Percentiles rank a stretch among this genome's conserved stretches.
phyloP scores from a whole-genome alignment of 1,284 basidiomycete genomes.

The Malassezia globosa region DNA sequence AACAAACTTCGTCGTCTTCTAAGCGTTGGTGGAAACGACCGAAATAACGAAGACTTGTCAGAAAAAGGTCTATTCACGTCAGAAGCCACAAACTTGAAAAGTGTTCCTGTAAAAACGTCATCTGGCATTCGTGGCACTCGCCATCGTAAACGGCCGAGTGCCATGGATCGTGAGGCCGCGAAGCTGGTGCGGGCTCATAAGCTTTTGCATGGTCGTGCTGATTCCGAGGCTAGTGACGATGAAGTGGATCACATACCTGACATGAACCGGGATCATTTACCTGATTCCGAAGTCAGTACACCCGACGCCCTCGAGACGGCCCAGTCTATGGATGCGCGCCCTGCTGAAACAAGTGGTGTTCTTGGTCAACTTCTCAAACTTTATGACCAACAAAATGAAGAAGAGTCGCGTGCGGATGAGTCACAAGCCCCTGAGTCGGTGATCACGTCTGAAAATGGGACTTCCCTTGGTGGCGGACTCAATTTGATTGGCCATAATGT shows the following conservation, averaged over 20 bases:
- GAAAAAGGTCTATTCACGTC: constrained; percentile 17
- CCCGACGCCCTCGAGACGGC: constrained; percentile 37
- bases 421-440: not conserved
- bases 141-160: constrained; percentile 30
- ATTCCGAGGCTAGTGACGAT: constrained; percentile 15
- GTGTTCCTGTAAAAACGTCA: constrained; percentile 41
- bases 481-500: constrained; percentile 1
- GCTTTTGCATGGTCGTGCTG: constrained; percentile 17
- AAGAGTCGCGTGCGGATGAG: not conserved
- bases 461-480: constrained; percentile 8
- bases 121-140: constrained; percentile 32
- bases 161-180: constrained; percentile 39
- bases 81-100: constrained; percentile 40
- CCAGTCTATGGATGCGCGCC: constrained; percentile 36
- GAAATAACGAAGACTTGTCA: constrained; percentile 24
- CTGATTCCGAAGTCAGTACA: constrained; percentile 32
- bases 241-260: constrained; percentile 13
- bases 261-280: constrained; percentile 30
- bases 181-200: constrained; percentile 36
- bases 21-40: constrained; percentile 18
- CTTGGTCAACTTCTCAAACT: constrained; percentile 43
- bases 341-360: constrained; percentile 32
- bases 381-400: constrained; percentile 25
- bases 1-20: constrained; percentile 32
- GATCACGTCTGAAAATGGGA: not conserved